Conservation (phyloP, 352 stramenopile genomes). For the Pythium aphanidermatum region DNA sequence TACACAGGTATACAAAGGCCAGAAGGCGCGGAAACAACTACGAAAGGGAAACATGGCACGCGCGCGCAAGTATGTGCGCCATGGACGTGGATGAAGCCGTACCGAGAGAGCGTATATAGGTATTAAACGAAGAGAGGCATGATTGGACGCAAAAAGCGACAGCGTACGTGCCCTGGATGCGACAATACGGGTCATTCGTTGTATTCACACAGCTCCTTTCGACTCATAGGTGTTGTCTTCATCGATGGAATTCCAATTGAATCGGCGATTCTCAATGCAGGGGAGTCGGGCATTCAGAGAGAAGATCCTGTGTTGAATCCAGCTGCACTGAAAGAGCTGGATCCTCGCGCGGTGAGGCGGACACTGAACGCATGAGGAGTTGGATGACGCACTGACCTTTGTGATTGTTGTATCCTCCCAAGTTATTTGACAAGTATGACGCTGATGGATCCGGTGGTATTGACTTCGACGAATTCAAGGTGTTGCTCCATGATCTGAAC, state of each 20-base stretch:
- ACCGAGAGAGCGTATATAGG: too few species aligned
- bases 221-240: slow-evolving; percentile 46
- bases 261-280: slow-evolving; percentile 42
- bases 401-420: neutral
- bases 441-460: slow-evolving; percentile 68
- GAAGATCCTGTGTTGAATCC: slow-evolving; percentile 34
- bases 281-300: slow-evolving; percentile 32
- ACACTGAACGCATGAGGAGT: too few species aligned
- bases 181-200: neutral
- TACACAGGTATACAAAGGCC: slow-evolving; percentile 1
- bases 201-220: neutral
- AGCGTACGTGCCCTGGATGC: slow-evolving; percentile 28
- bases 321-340: slow-evolving; percentile 32
- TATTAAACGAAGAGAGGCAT: too few species aligned
- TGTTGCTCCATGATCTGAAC: slow-evolving; percentile 52
- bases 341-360: slow-evolving; percentile 25
- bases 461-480: slow-evolving; percentile 71
- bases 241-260: slow-evolving; percentile 74
- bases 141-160: slow-evolving; percentile 48
- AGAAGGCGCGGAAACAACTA: too few species aligned
- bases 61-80: too few species aligned
- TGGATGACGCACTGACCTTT: too few species aligned
- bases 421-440: slow-evolving; percentile 86
- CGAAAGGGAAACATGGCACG: too few species aligned
- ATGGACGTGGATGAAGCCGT: too few species aligned